phyloP scores from a whole-genome alignment of 1,284 basidiomycete genomes.

The Quambalaria eucalypti region DNA sequence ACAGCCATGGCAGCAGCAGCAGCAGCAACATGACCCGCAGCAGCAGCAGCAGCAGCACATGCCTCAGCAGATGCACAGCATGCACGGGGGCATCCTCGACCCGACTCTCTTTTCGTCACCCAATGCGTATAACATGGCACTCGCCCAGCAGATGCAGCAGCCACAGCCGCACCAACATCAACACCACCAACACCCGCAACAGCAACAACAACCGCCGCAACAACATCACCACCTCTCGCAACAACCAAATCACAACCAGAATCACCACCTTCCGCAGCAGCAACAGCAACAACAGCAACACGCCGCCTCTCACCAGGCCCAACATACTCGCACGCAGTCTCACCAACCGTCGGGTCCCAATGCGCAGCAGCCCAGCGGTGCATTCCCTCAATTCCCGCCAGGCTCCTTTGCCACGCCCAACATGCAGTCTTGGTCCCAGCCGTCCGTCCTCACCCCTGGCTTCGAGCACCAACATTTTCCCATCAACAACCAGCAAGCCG shows the following conservation, averaged over 20 bases:
- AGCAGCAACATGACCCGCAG: background rate
- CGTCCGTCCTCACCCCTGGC: background rate
- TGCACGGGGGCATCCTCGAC: background rate
- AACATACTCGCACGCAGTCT: too few species aligned
- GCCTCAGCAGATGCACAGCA: background rate
- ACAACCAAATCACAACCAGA: background rate
- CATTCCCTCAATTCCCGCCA: background rate
- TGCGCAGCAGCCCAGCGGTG: background rate
- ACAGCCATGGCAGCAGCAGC: background rate
- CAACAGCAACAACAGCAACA: background rate
- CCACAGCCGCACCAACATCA: background rate
- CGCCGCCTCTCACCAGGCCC: too few species aligned
- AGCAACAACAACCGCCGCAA: background rate
- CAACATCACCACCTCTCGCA: background rate
- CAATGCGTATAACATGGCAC: background rate
- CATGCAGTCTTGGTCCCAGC: background rate
- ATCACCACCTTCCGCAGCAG: background rate
- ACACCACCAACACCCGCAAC: background rate
- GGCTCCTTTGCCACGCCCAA: background rate
- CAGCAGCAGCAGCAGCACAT: background rate
- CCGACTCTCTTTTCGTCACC: background rate
- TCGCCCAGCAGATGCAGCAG: background rate
- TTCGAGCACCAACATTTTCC: background rate
- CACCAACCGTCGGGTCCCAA: too few species aligned
- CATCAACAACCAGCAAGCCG: background rate